Conservation (phyloP, 2,329 filamentous ascomycete genomes). For the Penicillium sp. region DNA sequence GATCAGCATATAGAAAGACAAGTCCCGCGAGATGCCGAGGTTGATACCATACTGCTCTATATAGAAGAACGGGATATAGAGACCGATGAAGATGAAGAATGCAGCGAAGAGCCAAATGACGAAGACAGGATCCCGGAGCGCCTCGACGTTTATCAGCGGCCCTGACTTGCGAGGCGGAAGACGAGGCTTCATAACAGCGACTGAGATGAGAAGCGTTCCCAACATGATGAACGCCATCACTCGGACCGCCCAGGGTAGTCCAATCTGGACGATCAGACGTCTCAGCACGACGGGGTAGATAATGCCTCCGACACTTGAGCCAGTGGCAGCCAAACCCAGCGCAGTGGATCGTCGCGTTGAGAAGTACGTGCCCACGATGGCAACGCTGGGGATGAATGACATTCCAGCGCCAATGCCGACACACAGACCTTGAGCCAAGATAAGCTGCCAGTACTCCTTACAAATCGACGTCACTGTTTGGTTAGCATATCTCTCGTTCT, state of each 20-base stretch:
- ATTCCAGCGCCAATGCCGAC: slow-evolving; percentile 44
- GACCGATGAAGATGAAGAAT: not conserved
- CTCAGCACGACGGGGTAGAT: slow-evolving; percentile 47
- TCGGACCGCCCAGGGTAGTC: not conserved
- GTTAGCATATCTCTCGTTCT: not conserved
- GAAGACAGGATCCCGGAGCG: not conserved
- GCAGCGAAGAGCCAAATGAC: not conserved
- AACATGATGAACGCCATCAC: slow-evolving; percentile 1
- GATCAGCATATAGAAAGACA: not conserved
- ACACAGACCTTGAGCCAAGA: not conserved
- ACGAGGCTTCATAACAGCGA: not conserved
- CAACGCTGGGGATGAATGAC: slow-evolving; percentile 43
- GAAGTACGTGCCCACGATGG: slow-evolving; percentile 47
- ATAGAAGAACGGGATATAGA: not conserved
- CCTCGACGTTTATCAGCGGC: not conserved
- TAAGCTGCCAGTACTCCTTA: not conserved
- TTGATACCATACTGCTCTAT: not conserved
- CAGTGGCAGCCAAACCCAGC: slow-evolving; percentile 39
- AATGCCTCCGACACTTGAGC: slow-evolving; percentile 46
- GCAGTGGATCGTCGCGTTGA: slow-evolving; percentile 40
- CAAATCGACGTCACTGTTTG: not conserved
- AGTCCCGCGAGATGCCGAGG: not conserved
- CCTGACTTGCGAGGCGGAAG: not conserved
- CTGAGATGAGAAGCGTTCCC: not conserved
- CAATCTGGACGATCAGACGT: not conserved